Percentiles rank a stretch among this genome's conserved stretches.
These are phyloP conservation scores for Zasmidium angulare DNA, from an alignment of 2,329 filamentous ascomycete species.

Conservation along the genomic window DNA sequence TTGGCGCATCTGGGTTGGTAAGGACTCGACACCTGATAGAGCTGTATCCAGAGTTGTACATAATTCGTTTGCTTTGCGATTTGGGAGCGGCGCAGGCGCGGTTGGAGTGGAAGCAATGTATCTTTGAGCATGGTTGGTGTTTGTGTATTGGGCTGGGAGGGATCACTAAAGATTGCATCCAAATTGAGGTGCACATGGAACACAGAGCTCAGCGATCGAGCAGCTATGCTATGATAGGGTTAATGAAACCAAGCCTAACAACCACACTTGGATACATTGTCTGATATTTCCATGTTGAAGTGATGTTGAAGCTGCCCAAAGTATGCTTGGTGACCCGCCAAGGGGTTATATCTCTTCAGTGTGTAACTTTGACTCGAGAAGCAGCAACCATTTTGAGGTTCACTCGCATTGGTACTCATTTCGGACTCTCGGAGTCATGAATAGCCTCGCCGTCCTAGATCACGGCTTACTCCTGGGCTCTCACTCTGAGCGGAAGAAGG, in stretches of 20 bases:
- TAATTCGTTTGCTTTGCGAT: neutral
- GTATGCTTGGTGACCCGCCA: too few relatives aligned
- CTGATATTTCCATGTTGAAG: neutral
- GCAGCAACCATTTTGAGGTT: too few relatives aligned
- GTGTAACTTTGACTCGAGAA: too few relatives aligned
- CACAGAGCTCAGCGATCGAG: neutral
- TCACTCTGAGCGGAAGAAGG: too few relatives aligned
- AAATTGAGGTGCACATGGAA: neutral
- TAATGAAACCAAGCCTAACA: neutral
- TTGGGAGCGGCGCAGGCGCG: neutral
- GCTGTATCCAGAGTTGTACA: neutral
- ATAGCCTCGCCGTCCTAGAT: too few relatives aligned
- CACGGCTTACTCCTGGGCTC: too few relatives aligned
- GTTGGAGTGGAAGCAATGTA: neutral
- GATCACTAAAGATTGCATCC: neutral
- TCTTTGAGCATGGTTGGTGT: neutral
- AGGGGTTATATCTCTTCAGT: too few relatives aligned
- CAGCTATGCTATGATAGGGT: slow-evolving; percentile 9
- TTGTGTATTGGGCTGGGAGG: neutral
- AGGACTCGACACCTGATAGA: neutral
- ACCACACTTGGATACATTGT: neutral
- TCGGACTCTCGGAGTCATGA: too few relatives aligned
- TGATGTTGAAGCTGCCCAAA: too few relatives aligned
- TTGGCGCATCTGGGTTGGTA: neutral
- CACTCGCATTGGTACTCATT: too few relatives aligned